Conservation (phyloP, 1,139 yeast genomes). For the Debaryomyces subglobosus region DNA sequence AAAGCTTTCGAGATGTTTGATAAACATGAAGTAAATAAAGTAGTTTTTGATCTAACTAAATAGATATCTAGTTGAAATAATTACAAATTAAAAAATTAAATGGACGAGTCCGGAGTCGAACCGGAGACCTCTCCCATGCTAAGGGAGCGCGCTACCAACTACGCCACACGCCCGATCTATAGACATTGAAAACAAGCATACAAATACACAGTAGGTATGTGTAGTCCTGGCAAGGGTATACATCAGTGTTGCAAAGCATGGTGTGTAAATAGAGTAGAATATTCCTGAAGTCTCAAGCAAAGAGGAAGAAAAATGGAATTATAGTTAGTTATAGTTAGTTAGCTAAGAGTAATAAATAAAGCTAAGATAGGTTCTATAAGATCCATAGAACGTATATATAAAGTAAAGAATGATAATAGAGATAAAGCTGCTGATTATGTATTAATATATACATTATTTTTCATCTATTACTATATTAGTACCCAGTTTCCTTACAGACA, state of each 20-base stretch:
- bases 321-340: constrained; percentile 1
- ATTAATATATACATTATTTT: too few species aligned
- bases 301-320: constrained; percentile 13
- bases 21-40: constrained; percentile 56
- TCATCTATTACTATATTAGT: background rate
- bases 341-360: background rate
- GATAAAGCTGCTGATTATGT: too few species aligned
- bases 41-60: constrained; percentile 44
- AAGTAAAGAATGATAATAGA: background rate
- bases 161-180: constrained; percentile 77
- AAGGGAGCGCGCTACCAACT: constrained; percentile 93
- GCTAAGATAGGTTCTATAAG: too few species aligned
- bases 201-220: too few species aligned
- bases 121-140: constrained; percentile 92
- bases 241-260: background rate
- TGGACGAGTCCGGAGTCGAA: constrained; percentile 92
- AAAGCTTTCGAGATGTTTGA: constrained; percentile 57
- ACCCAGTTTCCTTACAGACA: too few species aligned
- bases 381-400: too few species aligned
- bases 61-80: background rate
- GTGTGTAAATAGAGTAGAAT: too few species aligned
- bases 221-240: too few species aligned
- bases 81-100: constrained; percentile 21
- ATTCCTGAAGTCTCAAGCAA: background rate
- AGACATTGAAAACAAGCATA: background rate